phyloP scores from a whole-genome alignment of 2,329 filamentous ascomycete genomes.

The Colletotrichum chlorophyti region DNA sequence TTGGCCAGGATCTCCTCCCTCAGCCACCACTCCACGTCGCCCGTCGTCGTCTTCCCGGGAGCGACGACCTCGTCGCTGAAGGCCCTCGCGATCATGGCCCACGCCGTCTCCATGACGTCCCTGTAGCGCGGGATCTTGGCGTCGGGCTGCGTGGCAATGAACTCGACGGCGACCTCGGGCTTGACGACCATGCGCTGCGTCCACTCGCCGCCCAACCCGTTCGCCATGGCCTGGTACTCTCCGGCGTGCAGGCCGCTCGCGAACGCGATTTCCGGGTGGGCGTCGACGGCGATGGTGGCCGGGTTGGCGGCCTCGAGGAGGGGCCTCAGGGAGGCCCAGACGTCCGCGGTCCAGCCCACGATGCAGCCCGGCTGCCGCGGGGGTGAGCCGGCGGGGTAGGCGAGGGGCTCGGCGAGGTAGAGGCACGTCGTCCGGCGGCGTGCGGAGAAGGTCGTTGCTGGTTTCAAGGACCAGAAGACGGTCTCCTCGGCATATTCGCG shows the following conservation, averaged over 20 bases:
- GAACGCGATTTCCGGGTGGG: conserved; percentile 52
- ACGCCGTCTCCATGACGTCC: conserved; percentile 56
- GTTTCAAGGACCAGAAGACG: conserved; percentile 57
- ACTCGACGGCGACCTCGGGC: conserved; percentile 53
- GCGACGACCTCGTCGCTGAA: conserved; percentile 51
- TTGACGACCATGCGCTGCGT: conserved; percentile 45
- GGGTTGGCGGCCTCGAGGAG: conserved; percentile 46
- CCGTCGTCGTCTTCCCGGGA: conserved; percentile 50
- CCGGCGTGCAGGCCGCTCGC: conserved; percentile 55
- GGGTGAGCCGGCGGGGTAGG: conserved; percentile 42
- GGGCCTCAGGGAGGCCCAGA: conserved; percentile 47
- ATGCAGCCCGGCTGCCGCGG: conserved; percentile 35
- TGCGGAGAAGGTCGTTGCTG: conserved; percentile 52
- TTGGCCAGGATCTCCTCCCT: conserved; percentile 53
- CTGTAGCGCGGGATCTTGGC: conserved; percentile 49
- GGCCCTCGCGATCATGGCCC: conserved; percentile 54
- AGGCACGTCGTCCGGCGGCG: conserved; percentile 57
- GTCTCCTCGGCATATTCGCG: conserved; percentile 59
- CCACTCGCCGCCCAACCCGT: conserved; percentile 47
- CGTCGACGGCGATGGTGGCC: conserved; percentile 49
- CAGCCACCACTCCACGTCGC: conserved; percentile 59
- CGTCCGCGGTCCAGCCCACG: conserved; percentile 31
- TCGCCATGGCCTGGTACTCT: conserved; percentile 45
- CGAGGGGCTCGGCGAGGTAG: conserved; percentile 47
- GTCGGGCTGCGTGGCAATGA: conserved; percentile 51